Conservation (phyloP, 495 filamentous ascomycete species). For the Schizothecium vesticola region DNA sequence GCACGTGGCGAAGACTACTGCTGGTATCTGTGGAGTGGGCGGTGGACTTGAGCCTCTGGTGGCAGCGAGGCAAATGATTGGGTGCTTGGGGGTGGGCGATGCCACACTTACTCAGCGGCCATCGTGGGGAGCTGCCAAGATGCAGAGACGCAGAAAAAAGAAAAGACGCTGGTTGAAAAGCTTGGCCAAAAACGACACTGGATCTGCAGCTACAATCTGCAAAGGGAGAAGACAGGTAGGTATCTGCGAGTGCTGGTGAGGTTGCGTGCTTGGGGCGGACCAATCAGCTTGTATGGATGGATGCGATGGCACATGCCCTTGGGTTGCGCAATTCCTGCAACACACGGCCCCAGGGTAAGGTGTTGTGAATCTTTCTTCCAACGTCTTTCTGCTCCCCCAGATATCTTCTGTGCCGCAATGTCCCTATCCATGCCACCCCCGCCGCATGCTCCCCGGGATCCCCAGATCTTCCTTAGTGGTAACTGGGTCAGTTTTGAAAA, state of each 20-base stretch:
- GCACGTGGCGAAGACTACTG: not conserved
- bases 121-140: not conserved
- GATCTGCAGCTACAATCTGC: not conserved
- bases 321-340: not conserved
- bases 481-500: not conserved
- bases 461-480: not conserved
- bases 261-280: not conserved
- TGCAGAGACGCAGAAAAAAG: not conserved
- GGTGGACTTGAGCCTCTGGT: not conserved
- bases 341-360: not conserved
- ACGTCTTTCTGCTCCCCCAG: not conserved
- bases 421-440: not conserved
- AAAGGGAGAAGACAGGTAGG: too few species aligned
- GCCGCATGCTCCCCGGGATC: not conserved
- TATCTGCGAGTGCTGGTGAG: not conserved
- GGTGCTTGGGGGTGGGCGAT: not conserved
- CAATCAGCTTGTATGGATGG: not conserved
- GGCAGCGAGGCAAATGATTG: not conserved
- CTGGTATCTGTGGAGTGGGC: not conserved
- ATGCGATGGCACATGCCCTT: not conserved
- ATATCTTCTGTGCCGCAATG: not conserved
- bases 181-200: not conserved
- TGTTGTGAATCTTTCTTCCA: not conserved
- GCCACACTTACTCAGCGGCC: not conserved
- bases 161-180: not conserved